These are phyloP conservation scores for Elaeis oleifera DNA, from an alignment of 202 grass and related monocot species.

Conservation along the genomic window DNA sequence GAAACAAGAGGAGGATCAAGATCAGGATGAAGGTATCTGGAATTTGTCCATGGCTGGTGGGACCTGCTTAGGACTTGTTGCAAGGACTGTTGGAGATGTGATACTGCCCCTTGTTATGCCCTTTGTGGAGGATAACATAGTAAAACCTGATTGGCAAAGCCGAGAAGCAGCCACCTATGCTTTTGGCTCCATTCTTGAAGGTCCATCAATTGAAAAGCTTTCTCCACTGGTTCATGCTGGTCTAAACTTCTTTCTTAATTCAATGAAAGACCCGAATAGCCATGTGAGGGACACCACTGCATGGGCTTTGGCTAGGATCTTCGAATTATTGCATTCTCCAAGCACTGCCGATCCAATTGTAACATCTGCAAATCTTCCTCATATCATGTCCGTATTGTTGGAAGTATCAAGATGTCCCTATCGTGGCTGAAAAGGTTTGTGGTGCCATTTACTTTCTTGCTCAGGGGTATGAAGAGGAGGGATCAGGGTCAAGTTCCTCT, in stretches of 20 bases:
- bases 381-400: slow-evolving; percentile 33
- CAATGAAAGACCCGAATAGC: slow-evolving; percentile 51
- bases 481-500: slow-evolving; percentile 31
- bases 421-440: slow-evolving; percentile 58
- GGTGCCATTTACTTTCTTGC: slow-evolving; percentile 51
- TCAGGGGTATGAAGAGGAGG: slow-evolving; percentile 44
- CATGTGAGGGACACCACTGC: slow-evolving; percentile 59
- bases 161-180: slow-evolving; percentile 62
- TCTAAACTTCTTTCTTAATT: slow-evolving; percentile 50
- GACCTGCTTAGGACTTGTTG: slow-evolving; percentile 57
- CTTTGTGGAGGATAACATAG: slow-evolving; percentile 50
- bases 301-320: slow-evolving; percentile 49
- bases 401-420: slow-evolving; percentile 45
- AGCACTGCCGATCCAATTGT: slow-evolving; percentile 23
- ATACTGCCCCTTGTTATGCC: slow-evolving; percentile 58
- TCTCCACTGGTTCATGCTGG: slow-evolving; percentile 40
- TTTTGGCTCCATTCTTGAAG: slow-evolving; percentile 54
- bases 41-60: slow-evolving; percentile 56
- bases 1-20: slow-evolving; percentile 66
- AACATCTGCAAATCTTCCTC: slow-evolving; percentile 36
- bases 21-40: slow-evolving; percentile 52
- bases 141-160: slow-evolving; percentile 42
- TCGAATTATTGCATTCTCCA: slow-evolving; percentile 47
- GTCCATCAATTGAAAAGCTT: slow-evolving; percentile 45
- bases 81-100: slow-evolving; percentile 35